phyloP scores from a whole-genome alignment of 208 protist species.

The Acanthamoeba lugdunensis region DNA sequence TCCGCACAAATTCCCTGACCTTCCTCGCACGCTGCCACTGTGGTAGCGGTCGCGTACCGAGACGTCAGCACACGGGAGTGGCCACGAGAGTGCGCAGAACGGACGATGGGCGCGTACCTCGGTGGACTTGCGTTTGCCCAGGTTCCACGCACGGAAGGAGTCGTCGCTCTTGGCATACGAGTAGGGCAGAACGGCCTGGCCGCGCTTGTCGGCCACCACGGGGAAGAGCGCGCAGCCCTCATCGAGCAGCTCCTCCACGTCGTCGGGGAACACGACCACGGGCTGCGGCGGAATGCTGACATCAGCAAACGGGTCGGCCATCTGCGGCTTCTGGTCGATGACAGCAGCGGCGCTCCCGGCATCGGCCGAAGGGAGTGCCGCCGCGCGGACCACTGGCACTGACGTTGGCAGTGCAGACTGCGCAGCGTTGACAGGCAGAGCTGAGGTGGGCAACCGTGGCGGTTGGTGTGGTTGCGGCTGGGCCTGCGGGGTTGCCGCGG shows the following conservation, averaged over 20 bases:
- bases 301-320: not conserved
- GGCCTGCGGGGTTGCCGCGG: too few species aligned
- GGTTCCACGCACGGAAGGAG: constrained; percentile 4
- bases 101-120: not conserved
- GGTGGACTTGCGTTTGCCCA: constrained; percentile 48
- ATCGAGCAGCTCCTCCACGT: constrained; percentile 44
- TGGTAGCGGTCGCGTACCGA: not conserved
- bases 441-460: too few species aligned
- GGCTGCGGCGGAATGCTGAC: constrained; percentile 20
- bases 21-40: constrained; percentile 46
- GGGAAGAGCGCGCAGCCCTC: not conserved
- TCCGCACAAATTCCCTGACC: not conserved
- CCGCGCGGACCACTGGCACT: too few species aligned
- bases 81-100: not conserved
- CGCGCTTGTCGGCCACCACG: not conserved
- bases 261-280: constrained; percentile 8
- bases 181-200: constrained; percentile 1
- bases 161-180: constrained; percentile 8
- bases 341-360: not conserved
- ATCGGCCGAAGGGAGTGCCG: not conserved
- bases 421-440: not conserved
- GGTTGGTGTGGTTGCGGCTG: too few species aligned
- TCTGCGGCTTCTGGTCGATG: constrained; percentile 21
- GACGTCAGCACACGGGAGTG: not conserved
- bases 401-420: too few species aligned